Conservation (phyloP, 108 stramenopile species). For the Nitzschia sp. region DNA sequence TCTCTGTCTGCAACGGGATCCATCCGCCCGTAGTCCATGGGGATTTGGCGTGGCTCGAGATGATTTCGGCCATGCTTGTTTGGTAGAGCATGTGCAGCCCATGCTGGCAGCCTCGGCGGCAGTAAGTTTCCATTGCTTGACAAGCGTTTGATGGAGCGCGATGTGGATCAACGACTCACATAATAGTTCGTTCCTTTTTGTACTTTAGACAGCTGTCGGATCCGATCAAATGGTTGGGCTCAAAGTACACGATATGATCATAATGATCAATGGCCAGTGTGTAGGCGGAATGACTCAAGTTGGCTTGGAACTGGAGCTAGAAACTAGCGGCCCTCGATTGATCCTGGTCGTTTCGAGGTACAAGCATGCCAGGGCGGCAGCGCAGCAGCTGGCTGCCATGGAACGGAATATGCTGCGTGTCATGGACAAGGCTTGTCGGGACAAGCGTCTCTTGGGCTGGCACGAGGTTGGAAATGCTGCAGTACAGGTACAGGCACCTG, state of each 20-base stretch:
- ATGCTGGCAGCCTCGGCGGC: constrained; percentile 68
- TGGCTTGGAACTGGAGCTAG: constrained; percentile 64
- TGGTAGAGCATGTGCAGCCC: constrained; percentile 60
- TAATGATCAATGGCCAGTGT: constrained; percentile 64
- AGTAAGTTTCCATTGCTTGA: constrained; percentile 42
- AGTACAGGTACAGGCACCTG: not conserved
- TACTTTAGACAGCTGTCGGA: not conserved
- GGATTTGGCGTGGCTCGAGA: constrained; percentile 60
- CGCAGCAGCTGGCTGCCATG: not conserved
- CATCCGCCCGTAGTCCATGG: constrained; percentile 54
- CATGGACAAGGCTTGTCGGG: constrained; percentile 10
- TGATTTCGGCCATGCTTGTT: constrained; percentile 82
- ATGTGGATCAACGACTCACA: constrained; percentile 7
- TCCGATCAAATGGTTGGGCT: constrained; percentile 19
- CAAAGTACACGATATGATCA: constrained; percentile 69
- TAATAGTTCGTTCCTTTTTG: not conserved
- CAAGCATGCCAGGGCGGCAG: constrained; percentile 17
- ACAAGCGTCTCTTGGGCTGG: constrained; percentile 28
- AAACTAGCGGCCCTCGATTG: constrained; percentile 33
- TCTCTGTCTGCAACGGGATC: constrained; percentile 57
- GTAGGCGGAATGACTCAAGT: constrained; percentile 69
- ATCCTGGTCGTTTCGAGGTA: constrained; percentile 42
- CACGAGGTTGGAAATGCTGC: constrained; percentile 23
- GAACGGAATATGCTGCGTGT: constrained; percentile 12
- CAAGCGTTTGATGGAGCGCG: not conserved